Conservation (phyloP, 768 basidiomycete genomes). For the Lactarius akahatsu region DNA sequence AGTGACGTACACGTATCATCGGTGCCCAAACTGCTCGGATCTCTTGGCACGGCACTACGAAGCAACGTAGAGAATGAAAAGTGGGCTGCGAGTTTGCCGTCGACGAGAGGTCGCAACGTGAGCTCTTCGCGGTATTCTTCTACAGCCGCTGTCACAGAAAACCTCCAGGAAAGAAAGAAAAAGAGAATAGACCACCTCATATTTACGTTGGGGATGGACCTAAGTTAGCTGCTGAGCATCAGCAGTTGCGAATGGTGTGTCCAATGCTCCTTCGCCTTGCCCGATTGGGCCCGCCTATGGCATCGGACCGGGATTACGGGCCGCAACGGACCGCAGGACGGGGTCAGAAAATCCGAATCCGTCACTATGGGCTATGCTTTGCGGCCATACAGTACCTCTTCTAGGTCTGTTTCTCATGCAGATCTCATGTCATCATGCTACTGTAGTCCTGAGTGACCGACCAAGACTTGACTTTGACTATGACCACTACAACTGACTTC, state of each 20-base stretch:
- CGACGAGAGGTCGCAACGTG: conserved; percentile 58
- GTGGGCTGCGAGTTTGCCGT: conserved; percentile 78
- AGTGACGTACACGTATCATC: conserved; percentile 48
- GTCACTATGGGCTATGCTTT: too few species aligned
- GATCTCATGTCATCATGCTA: too few species aligned
- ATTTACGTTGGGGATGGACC: neutral
- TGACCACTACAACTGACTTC: conserved; percentile 39
- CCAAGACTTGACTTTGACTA: neutral
- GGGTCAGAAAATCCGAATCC: too few species aligned
- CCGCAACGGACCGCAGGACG: too few species aligned
- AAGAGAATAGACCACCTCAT: conserved; percentile 15
- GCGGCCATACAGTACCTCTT: too few species aligned
- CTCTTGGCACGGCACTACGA: conserved; percentile 51
- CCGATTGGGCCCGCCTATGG: too few species aligned
- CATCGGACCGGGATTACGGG: too few species aligned
- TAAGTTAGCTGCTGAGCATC: neutral
- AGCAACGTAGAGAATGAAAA: conserved; percentile 78
- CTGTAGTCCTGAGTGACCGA: too few species aligned
- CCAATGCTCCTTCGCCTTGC: too few species aligned
- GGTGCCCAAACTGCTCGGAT: conserved; percentile 48
- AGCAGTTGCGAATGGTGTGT: neutral
- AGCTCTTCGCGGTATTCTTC: conserved; percentile 60
- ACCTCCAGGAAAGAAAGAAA: neutral
- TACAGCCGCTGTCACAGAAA: neutral
- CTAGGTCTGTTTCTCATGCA: too few species aligned